Conservation (phyloP, 2,329 filamentous ascomycete species). For the Venturia nashicola region DNA sequence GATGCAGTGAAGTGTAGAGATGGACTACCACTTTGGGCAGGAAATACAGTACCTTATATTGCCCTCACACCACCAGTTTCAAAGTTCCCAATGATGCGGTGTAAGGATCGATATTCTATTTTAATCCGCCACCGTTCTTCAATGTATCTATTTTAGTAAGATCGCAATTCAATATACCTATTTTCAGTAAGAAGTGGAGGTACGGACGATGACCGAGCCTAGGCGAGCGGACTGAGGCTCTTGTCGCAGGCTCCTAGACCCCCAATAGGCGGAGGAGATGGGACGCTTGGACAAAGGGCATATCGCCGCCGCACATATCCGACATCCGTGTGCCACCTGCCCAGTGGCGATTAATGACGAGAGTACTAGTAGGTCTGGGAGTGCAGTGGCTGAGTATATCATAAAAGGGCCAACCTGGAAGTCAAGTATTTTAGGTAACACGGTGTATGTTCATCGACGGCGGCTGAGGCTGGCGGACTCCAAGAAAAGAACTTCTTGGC, state of each 20-base stretch:
- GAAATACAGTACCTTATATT: not conserved
- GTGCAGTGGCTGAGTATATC: not conserved
- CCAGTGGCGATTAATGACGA: not conserved
- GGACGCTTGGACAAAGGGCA: too few relatives aligned
- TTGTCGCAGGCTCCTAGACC: too few relatives aligned
- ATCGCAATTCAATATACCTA: not conserved
- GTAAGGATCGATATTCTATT: not conserved
- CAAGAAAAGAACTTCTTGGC: too few relatives aligned
- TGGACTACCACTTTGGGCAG: too few relatives aligned
- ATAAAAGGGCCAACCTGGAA: too few relatives aligned
- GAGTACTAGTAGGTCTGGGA: not conserved
- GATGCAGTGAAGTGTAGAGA: too few relatives aligned
- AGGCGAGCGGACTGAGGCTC: not conserved
- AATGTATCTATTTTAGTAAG: not conserved
- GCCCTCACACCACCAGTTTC: not conserved
- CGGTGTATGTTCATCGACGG: too few relatives aligned
- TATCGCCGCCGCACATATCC: too few relatives aligned
- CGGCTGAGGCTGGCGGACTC: too few relatives aligned
- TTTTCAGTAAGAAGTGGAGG: not conserved
- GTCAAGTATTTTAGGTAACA: too few relatives aligned
- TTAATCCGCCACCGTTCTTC: not conserved
- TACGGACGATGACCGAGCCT: not conserved
- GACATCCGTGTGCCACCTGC: not conserved
- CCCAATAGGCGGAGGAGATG: not conserved
- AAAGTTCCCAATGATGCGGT: not conserved